Conservation (phyloP, 345 rosid genomes). For the Eutrema japonicum region DNA sequence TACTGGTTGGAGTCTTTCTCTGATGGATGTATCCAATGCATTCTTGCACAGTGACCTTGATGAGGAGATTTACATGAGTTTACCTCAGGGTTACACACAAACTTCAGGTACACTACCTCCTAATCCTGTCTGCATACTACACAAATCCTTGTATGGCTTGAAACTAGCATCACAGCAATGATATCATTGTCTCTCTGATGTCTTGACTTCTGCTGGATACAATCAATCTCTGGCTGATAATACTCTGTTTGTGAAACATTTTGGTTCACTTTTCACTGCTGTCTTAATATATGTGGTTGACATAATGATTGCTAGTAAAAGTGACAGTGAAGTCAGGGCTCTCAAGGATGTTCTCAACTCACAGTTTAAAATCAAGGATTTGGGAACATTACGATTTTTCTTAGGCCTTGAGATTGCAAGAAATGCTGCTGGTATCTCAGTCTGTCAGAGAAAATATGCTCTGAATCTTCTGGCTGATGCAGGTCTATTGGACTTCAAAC, state of each 20-base stretch:
- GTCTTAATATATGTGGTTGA: neutral
- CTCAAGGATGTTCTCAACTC: neutral
- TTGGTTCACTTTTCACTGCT: neutral
- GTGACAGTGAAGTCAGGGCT: fast-evolving
- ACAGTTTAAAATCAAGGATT: neutral
- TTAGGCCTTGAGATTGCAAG: neutral
- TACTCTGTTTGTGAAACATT: neutral
- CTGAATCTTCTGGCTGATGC: neutral
- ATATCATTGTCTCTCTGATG: neutral
- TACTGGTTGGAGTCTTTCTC: neutral
- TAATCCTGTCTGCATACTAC: neutral
- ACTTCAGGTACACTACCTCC: neutral
- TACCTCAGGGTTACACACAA: neutral
- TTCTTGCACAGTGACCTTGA: neutral
- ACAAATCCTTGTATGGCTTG: neutral
- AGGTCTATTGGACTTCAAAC: neutral
- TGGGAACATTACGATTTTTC: neutral
- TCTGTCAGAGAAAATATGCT: neutral
- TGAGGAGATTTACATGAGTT: neutral
- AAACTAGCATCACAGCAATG: neutral
- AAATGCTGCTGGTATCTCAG: fast-evolving
- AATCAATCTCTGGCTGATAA: neutral
- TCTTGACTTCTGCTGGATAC: neutral
- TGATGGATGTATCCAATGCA: neutral
- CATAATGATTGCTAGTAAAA: neutral